Conservation (phyloP, 805 yeast genomes). For the Saccharomycopsis sp. region DNA sequence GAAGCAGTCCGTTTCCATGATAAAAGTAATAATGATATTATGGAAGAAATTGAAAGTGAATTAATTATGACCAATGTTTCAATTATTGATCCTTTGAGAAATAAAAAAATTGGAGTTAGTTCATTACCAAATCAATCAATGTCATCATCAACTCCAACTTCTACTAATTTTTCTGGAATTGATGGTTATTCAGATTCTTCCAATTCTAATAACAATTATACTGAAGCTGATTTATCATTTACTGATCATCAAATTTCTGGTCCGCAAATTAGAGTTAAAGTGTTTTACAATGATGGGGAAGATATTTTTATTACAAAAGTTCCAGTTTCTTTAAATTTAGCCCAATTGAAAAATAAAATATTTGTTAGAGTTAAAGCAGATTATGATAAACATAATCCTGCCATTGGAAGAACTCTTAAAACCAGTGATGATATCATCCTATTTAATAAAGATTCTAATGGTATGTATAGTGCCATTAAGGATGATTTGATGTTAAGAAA, state of each 20-base stretch:
- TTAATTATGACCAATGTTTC: conserved; percentile 6
- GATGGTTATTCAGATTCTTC: background rate
- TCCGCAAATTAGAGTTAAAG: conserved; percentile 17
- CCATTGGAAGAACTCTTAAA: background rate
- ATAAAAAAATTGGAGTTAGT: background rate
- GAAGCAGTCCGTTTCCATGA: conserved; percentile 1
- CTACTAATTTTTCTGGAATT: background rate
- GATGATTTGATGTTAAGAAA: conserved; percentile 14
- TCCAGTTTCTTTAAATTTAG: conserved; percentile 11
- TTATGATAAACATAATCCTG: conserved; percentile 5
- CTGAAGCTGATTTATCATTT: background rate
- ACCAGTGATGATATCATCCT: conserved; percentile 10
- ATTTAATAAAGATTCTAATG: conserved; percentile 14
- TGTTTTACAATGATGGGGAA: conserved; percentile 18
- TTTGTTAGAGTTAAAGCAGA: conserved; percentile 14
- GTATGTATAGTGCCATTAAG: conserved; percentile 15
- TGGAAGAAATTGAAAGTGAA: conserved; percentile 18
- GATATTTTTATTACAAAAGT: conserved; percentile 17
- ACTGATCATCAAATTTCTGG: conserved; percentile 16
- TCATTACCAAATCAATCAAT: background rate
- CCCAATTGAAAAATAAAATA: conserved; percentile 13
- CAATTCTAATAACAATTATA: background rate
- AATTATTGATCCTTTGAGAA: conserved; percentile 2
- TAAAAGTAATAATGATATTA: conserved; percentile 15
- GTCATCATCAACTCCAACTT: background rate